Percentiles rank a stretch among this genome's conserved stretches.
phyloP scores from a whole-genome alignment of 1,139 yeast species.

The Pichia sp. region DNA sequence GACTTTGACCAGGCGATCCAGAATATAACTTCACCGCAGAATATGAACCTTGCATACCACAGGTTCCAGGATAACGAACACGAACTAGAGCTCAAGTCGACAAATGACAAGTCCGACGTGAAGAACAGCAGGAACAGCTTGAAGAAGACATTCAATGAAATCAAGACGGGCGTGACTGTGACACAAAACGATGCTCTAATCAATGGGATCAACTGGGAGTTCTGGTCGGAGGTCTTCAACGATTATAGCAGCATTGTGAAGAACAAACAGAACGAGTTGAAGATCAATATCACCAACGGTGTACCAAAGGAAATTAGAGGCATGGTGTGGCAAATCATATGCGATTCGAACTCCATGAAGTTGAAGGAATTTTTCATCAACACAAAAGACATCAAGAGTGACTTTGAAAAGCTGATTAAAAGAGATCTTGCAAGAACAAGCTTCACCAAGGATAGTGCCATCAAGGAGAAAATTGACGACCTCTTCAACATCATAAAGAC shows the following conservation, averaged over 20 bases:
- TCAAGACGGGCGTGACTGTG: slow-evolving; percentile 34
- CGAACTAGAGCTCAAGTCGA: slow-evolving; percentile 34
- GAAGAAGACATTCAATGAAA: slow-evolving; percentile 55
- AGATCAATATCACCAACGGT: slow-evolving; percentile 62
- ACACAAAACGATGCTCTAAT: slow-evolving; percentile 29
- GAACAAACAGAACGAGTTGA: slow-evolving; percentile 55
- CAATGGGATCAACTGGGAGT: slow-evolving; percentile 67
- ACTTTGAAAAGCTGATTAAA: slow-evolving; percentile 72
- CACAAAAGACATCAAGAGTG: slow-evolving; percentile 49
- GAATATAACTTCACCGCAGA: slow-evolving; percentile 28
- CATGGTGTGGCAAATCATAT: slow-evolving; percentile 84
- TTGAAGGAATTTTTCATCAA: slow-evolving; percentile 65
- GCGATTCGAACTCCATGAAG: slow-evolving; percentile 70
- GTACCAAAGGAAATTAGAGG: slow-evolving; percentile 85
- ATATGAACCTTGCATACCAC: slow-evolving; percentile 37
- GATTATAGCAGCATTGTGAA: slow-evolving; percentile 67
- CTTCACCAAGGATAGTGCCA: slow-evolving; percentile 54
- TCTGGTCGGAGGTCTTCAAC: slow-evolving; percentile 79
- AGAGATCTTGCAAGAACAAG: slow-evolving; percentile 84
- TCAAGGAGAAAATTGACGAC: slow-evolving; percentile 53
- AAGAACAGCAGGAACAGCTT: slow-evolving; percentile 54
- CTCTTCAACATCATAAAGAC: slow-evolving; percentile 75
- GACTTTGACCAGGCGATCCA: slow-evolving; percentile 17
- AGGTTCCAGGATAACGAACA: slow-evolving; percentile 37
- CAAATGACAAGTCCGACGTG: slow-evolving; percentile 27